Conservation (phyloP, 2,329 filamentous ascomycete species). For the Fusarium bulbicola region DNA sequence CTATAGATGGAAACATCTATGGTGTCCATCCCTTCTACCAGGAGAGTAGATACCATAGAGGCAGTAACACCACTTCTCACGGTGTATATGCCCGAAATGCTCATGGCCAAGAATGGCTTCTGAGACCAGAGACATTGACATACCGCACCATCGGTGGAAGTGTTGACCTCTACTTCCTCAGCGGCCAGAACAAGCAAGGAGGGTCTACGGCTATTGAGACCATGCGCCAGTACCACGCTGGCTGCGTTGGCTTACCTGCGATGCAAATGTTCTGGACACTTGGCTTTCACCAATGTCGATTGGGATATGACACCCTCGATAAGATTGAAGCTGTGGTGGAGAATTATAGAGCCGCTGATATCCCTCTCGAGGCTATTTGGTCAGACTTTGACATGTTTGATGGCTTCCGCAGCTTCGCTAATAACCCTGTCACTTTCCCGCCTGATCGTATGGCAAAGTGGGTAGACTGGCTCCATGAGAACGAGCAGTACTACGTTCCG, state of each 20-base stretch:
- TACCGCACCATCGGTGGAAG: neutral
- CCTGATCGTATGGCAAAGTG: neutral
- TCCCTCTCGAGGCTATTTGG: conserved; percentile 7
- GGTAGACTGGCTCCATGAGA: neutral
- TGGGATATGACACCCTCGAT: neutral
- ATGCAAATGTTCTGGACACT: conserved; percentile 6
- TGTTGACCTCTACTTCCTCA: neutral
- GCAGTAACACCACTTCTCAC: neutral
- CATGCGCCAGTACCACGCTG: neutral
- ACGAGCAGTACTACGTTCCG: neutral
- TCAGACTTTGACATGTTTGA: conserved; percentile 18
- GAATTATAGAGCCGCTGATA: conserved; percentile 4
- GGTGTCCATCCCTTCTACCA: neutral
- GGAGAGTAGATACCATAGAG: neutral
- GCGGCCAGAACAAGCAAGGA: neutral
- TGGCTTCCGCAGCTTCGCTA: conserved; percentile 9
- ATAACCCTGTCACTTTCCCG: conserved; percentile 4
- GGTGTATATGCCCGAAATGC: neutral
- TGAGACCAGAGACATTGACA: neutral
- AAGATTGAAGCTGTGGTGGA: neutral
- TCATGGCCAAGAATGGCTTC: neutral
- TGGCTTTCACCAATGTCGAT: neutral
- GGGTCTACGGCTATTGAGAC: neutral
- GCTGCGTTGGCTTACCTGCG: neutral
- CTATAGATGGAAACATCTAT: neutral